Evolutionary conservation across 352 stramenopile genomes (phyloP), one percentile per base, ranked within the genome.

Genomic region (Pythium phragmitis): DNA sequence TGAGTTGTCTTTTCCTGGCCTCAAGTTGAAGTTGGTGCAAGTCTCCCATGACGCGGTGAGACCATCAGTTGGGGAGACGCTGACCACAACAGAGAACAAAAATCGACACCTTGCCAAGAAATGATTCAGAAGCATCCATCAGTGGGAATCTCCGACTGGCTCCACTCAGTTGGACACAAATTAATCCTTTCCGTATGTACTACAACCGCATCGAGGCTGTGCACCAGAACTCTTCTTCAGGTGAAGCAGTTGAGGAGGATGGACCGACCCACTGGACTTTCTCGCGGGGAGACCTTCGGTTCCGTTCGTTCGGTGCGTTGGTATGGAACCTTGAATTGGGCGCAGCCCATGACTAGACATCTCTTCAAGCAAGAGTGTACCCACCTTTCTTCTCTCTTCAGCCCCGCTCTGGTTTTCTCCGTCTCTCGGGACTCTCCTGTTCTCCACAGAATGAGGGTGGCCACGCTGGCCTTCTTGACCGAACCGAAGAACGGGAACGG

Each of bases 21-120:
- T 41, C 48, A 41, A 17, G 48, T 55, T 55, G 48, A 55, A 55
- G 48, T 41, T 55, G 48, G 26, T 42, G 12, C 26, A 13, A 26
- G 26, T 30, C 26, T 30, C 26, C 39, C 39, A 46, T 46, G 16
- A 46, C 0, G 9, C 39, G 39, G 39, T 39, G 34, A 39, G 34
- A 39, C 34, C 34, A 39, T 46, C 39, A 19, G 17, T 19, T 7
- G 16, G 39, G 6, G 39, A 46, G 39, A 46, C 39, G 17, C 39
- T 46, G 39, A 46, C 39, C 39, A 46, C 14, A 46, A 46, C 3
- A 17, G 39, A 46, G 39, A 46, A 46, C 39, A 46, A 46, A 42
- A 42, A 42, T 42, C 26, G 1, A 30, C 1, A 9, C 34, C 7
- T 13, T 6, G 34, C 34, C 34, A 39, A 39, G 26, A 39, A 39